Conservation (phyloP, 805 yeast genomes). For the Metschnikowia cubensis region DNA sequence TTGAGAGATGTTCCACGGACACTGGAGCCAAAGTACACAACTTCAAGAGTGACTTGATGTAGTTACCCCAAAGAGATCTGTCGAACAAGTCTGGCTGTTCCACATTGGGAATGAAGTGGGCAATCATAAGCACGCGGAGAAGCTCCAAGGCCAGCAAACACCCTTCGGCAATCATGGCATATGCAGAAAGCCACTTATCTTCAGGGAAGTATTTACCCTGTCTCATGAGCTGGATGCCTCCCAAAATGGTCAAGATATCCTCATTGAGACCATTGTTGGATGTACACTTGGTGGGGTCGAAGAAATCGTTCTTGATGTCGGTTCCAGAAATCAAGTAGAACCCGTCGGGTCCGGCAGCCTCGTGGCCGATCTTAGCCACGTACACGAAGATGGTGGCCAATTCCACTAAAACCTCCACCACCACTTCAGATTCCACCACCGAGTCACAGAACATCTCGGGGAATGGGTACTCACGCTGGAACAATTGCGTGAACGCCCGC, state of each 20-base stretch:
- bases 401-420: constrained; percentile 72
- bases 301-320: constrained; percentile 30
- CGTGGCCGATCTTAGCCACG: constrained; percentile 48
- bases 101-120: constrained; percentile 49
- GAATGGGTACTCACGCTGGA: constrained; percentile 68
- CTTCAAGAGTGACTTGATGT: constrained; percentile 51
- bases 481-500: constrained; percentile 63
- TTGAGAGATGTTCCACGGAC: constrained; percentile 64
- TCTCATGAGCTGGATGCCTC: constrained; percentile 48
- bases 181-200: constrained; percentile 69
- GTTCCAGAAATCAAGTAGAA: constrained; percentile 36
- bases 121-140: constrained; percentile 46
- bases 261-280: constrained; percentile 42
- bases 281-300: constrained; percentile 40
- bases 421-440: constrained; percentile 59
- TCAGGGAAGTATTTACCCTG: constrained; percentile 60
- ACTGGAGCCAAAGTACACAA: constrained; percentile 66
- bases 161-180: constrained; percentile 54
- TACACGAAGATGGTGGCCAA: constrained; percentile 57
- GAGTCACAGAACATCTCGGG: constrained; percentile 66
- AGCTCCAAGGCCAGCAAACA: constrained; percentile 52
- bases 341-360: constrained; percentile 41
- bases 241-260: constrained; percentile 38
- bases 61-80: constrained; percentile 65
- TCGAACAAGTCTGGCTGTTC: constrained; percentile 52